Conservation (phyloP, 257 asterid genomes). For the Capsicum rhomboideum region DNA sequence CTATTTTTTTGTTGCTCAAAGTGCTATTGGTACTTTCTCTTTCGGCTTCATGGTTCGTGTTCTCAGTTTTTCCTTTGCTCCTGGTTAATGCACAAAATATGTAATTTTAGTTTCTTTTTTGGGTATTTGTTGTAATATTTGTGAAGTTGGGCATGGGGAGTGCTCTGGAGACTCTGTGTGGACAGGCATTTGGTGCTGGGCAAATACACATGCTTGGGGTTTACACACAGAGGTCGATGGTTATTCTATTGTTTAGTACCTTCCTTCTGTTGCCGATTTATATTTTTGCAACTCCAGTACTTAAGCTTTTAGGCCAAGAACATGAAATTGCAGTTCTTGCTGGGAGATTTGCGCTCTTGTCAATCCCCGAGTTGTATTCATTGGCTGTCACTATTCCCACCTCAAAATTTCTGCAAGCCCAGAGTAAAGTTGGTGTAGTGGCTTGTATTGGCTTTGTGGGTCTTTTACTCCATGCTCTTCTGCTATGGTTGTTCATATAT, state of each 20-base stretch:
- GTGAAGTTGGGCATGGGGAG: conserved; percentile 93
- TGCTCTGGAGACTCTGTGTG: conserved; percentile 86
- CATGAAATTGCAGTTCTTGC: conserved; percentile 52
- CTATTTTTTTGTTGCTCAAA: no score
- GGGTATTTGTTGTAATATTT: conserved; percentile 27
- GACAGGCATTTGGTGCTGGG: conserved; percentile 83
- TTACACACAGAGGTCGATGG: conserved; percentile 71
- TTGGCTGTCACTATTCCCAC: conserved; percentile 54
- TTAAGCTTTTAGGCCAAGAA: conserved; percentile 56
- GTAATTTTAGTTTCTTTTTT: neutral
- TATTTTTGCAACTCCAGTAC: conserved; percentile 66
- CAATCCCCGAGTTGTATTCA: conserved; percentile 60
- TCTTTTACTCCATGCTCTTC: conserved; percentile 29
- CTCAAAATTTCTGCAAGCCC: conserved; percentile 71
- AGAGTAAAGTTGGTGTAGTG: conserved; percentile 58
- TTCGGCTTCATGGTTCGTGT: no score
- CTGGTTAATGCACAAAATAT: no score
- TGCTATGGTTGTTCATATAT: conserved; percentile 54
- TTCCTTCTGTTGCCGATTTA: conserved; percentile 48
- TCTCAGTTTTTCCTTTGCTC: no score
- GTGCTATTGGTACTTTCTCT: no score
- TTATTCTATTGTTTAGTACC: conserved; percentile 44
- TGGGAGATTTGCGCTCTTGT: conserved; percentile 42
- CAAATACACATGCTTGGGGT: conserved; percentile 70
- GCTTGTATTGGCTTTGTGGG: conserved; percentile 48